Evolutionary conservation across 139 green algal genomes (phyloP).

Genomic region (Prasinococcaceae sp.): DNA sequence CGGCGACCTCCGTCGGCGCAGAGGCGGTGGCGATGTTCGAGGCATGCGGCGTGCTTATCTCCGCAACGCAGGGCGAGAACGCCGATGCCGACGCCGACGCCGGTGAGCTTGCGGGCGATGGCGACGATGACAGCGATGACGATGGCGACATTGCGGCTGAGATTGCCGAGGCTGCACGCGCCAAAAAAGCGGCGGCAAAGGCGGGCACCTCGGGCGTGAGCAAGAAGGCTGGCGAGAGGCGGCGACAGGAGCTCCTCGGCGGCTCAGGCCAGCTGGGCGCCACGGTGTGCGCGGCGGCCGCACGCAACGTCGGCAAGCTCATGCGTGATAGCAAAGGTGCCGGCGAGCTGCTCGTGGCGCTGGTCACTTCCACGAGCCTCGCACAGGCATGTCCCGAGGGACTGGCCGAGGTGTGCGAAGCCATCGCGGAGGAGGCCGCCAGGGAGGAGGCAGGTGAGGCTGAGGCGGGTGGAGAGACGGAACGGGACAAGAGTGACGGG

Average conservation of each 20-base stretch:
- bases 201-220: constrained; percentile 1
- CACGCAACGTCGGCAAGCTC: neutral
- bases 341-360: constrained; percentile 1
- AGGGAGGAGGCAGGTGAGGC: neutral
- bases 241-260: constrained; percentile 4
- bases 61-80: neutral
- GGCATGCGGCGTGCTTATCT: neutral
- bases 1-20: constrained; percentile 2
- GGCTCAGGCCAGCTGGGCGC: neutral
- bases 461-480: neutral
- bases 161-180: neutral
- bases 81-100: too few species aligned
- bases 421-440: neutral
- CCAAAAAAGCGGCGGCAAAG: too few species aligned
- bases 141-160: constrained; percentile 1
- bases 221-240: neutral
- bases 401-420: neutral
- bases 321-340: neutral
- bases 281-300: neutral
- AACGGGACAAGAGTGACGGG: neutral
- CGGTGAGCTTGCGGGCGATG: too few species aligned
- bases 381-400: neutral
- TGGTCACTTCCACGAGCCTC: neutral
- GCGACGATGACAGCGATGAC: constrained; percentile 12
- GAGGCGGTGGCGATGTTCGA: constrained; percentile 1